These are phyloP conservation scores for Thalassiosira hispida DNA, from an alignment of 352 stramenopile species.

Conservation along the genomic window DNA sequence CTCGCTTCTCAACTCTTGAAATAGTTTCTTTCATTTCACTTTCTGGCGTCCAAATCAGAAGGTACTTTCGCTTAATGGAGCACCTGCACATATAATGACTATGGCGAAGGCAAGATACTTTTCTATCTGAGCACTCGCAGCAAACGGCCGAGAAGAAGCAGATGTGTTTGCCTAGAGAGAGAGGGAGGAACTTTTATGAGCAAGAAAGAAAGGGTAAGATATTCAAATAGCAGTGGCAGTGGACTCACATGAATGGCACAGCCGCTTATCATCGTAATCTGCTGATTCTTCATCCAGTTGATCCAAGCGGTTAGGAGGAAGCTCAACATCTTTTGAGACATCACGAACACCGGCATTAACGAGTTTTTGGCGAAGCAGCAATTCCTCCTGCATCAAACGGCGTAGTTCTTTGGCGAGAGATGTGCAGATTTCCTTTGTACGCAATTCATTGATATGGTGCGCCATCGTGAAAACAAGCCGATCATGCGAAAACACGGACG, in stretches of 20 bases:
- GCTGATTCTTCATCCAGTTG: constrained; percentile 82
- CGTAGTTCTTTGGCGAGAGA: constrained; percentile 76
- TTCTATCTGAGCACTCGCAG: constrained; percentile 85
- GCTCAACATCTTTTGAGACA: constrained; percentile 70
- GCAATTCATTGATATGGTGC: constrained; percentile 82
- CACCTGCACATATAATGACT: constrained; percentile 84
- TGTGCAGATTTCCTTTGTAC: constrained; percentile 64
- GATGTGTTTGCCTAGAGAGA: constrained; percentile 80
- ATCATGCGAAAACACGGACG: constrained; percentile 87
- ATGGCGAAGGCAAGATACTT: constrained; percentile 86
- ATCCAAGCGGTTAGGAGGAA: constrained; percentile 82
- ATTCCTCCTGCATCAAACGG: constrained; percentile 80
- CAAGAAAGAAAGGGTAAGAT: constrained; percentile 6
- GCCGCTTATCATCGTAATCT: constrained; percentile 87
- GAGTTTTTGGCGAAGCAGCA: constrained; percentile 68
- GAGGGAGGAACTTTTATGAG: not conserved
- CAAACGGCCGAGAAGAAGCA: constrained; percentile 89
- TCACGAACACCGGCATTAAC: constrained; percentile 71
- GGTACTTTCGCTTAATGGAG: constrained; percentile 64
- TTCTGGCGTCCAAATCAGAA: constrained; percentile 77
- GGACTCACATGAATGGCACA: constrained; percentile 82
- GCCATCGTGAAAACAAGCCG: constrained; percentile 87
- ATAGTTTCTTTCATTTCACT: constrained; percentile 70
- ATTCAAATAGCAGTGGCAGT: not conserved
- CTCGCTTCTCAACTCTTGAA: constrained; percentile 54